phyloP scores from a whole-genome alignment of 805 yeast genomes.

The Helenozyma baotianmanensis region DNA sequence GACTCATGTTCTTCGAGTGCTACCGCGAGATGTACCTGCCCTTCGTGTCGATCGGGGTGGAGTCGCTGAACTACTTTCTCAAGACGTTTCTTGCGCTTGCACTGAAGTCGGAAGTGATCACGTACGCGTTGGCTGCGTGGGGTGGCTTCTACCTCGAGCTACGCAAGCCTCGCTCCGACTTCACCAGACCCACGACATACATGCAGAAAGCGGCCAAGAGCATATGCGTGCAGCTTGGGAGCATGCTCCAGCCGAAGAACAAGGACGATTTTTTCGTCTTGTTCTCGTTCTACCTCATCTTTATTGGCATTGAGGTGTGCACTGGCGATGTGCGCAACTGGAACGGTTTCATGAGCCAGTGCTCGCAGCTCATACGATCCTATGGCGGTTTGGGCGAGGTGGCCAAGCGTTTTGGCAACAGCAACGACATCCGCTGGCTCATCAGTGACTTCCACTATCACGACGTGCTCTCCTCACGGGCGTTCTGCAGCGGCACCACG shows the following conservation, averaged over 20 bases:
- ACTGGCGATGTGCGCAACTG: constrained; percentile 19
- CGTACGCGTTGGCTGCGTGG: constrained; percentile 18
- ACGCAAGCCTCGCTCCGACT: constrained; percentile 11
- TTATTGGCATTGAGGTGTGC: constrained; percentile 18
- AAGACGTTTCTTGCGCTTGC: constrained; percentile 17
- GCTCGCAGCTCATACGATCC: constrained; percentile 10
- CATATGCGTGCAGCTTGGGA: constrained; percentile 15
- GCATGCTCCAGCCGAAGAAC: constrained; percentile 9
- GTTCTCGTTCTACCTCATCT: constrained; percentile 16
- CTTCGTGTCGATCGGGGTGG: constrained; percentile 14
- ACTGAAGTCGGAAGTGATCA: constrained; percentile 12
- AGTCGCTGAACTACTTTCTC: constrained; percentile 17
- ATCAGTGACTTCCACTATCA: constrained; percentile 18
- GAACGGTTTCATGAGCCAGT: constrained; percentile 15
- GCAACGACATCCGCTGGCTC: constrained; percentile 19
- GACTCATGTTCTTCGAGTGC: constrained; percentile 14
- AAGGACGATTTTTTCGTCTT: constrained; percentile 13
- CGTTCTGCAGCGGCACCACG: constrained; percentile 14
- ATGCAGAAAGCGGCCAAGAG: constrained; percentile 17
- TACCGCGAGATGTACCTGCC: constrained; percentile 15
- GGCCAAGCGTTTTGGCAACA: constrained; percentile 7
- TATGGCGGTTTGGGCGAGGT: constrained; percentile 14
- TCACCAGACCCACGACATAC: constrained; percentile 16
- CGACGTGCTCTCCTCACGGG: constrained; percentile 16
- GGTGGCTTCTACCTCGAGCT: constrained; percentile 19